These are phyloP conservation scores for Cercospora berteroae DNA, from an alignment of 2,329 filamentous ascomycete genomes.

Conservation along the genomic window DNA sequence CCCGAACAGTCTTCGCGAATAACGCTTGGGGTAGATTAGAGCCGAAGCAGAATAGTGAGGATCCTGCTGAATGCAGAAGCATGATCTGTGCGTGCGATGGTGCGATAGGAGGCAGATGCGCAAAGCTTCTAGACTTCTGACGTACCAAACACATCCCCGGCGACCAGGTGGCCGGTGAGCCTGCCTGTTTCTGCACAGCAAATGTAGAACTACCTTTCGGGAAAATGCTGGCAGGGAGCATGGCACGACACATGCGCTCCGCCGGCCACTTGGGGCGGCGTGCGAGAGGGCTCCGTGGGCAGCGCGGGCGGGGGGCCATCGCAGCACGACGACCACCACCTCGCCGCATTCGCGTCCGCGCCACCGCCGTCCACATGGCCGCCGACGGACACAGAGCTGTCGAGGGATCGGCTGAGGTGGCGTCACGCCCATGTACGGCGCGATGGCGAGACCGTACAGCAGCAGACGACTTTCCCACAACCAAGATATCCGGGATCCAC, in stretches of 20 bases:
- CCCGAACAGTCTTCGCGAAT: slow-evolving; percentile 10
- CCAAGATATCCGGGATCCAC: slow-evolving; percentile 9
- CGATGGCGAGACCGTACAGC: not conserved
- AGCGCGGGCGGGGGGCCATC: not conserved
- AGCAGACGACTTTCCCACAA: not conserved
- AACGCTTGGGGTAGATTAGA: slow-evolving; percentile 11
- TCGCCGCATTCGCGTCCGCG: not conserved
- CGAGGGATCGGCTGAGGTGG: not conserved
- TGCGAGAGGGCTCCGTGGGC: not conserved
- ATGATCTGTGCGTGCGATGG: slow-evolving; percentile 10
- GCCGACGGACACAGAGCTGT: not conserved
- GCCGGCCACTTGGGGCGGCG: no score
- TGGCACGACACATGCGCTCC: not conserved
- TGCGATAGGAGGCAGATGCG: slow-evolving; percentile 9
- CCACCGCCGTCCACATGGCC: not conserved
- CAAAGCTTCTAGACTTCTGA: slow-evolving; percentile 10
- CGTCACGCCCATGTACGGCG: not conserved
- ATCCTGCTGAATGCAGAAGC: slow-evolving; percentile 8
- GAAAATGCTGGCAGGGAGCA: slow-evolving; percentile 2
- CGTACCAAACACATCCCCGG: slow-evolving; percentile 6
- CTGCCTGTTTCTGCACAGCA: slow-evolving; percentile 8
- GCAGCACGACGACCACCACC: not conserved
- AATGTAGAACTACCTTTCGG: not conserved
- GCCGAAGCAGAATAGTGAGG: slow-evolving; percentile 10
- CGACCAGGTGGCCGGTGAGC: slow-evolving; percentile 10